Base-by-base conservation (phyloP, 257 asterid species). In the Solanum habrochaites region DNA sequence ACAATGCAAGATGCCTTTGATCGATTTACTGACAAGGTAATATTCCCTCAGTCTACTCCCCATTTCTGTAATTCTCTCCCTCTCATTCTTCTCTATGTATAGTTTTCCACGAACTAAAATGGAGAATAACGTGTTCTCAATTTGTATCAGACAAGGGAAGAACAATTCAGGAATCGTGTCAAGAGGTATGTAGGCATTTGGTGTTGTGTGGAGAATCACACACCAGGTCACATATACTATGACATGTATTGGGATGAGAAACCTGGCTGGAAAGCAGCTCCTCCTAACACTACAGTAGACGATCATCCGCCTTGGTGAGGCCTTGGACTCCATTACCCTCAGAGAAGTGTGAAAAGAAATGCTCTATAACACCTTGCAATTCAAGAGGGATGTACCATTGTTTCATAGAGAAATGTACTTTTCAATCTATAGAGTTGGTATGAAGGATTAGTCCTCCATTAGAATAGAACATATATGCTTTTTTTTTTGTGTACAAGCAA, bases 221-320 rank as follows among this genome's bases (percentile, higher is more conserved):
- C 91, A 35, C 98, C 96, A 4, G 99, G 99, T 39, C 98, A 96
- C 89, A 94, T 97, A 90, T 96, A 93, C 82, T 97, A 97, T 85
- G 98, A 97, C 89, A 93, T 94, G 86, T 97, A 93, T 85, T 97
- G 99, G 99, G 99, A 97, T 84, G 99, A 97, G 90, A 97, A 96
- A 85, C 98, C 98, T 4, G 89, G 58, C 9, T 97, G 99, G 99
- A 96, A 97, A 89, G 95, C 99, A 1, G 85, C 85, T 62, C 95
- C 99, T 15, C 99, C 99, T 47, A 95, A 92, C 90, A 91, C 94
- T 86, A 93, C 93, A 29, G 89, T 87, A 86, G 98, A 97, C 75
- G 99, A 97, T 91, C 99, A 97, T 87, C 98, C 97, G 16, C 99
- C 98, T 21, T 88, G 91, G 42, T 94, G 92, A 97, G 69, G 83